These are phyloP conservation scores for Casuarina cunninghamiana DNA, from an alignment of 306 rosid genomes.

Conservation along the genomic window DNA sequence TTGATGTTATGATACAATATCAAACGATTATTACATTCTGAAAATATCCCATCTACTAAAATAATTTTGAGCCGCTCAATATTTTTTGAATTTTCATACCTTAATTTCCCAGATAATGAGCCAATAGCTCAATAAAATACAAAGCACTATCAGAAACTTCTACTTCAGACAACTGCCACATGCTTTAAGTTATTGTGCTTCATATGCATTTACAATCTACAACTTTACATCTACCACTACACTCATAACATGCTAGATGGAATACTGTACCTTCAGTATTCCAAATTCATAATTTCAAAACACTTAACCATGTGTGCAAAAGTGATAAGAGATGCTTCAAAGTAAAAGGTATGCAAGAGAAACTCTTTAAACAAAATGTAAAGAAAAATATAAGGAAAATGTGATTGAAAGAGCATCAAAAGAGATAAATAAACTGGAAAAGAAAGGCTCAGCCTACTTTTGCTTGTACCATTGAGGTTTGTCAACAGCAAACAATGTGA, in stretches of 20 bases:
- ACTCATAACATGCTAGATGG: neutral
- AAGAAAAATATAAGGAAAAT: neutral
- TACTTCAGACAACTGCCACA: neutral
- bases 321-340: neutral
- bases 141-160: neutral
- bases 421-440: slow-evolving; percentile 8
- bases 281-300: neutral
- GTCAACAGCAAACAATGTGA: slow-evolving; percentile 19
- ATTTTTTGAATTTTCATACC: neutral
- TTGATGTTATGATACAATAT: neutral
- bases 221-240: neutral
- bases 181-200: neutral
- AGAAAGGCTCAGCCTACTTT: neutral
- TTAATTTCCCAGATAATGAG: neutral
- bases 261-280: neutral
- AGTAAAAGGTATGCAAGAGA: neutral
- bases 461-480: slow-evolving; percentile 12
- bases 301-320: neutral
- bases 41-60: neutral
- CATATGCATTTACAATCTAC: neutral
- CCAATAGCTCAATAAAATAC: neutral
- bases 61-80: neutral
- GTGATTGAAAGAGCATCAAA: neutral
- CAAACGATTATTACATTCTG: neutral
- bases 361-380: neutral